phyloP scores from a whole-genome alignment of 1,284 basidiomycete species.

The Ustilago nuda region DNA sequence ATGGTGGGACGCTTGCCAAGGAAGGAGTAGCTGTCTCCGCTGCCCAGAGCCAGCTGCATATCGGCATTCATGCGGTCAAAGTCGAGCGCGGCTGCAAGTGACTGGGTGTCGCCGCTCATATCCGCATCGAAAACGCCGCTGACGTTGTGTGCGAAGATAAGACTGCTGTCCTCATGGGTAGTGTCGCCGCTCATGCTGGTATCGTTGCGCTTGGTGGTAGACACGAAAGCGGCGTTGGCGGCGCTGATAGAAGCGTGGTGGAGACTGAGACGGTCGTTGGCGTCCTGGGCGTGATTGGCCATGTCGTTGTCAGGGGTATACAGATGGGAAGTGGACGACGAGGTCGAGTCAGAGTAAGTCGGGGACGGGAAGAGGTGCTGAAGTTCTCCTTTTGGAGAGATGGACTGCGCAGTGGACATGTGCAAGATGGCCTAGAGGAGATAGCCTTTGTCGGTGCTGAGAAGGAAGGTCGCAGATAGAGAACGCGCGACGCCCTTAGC shows the following conservation, averaged over 20 bases:
- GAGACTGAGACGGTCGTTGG: conserved; percentile 30
- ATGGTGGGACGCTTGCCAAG: conserved; percentile 42
- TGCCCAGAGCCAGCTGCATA: conserved; percentile 25
- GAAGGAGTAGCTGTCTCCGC: conserved; percentile 16
- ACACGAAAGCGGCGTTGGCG: conserved; percentile 51
- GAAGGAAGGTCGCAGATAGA: conserved; percentile 5
- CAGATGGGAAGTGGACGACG: conserved; percentile 46
- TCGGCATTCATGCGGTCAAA: conserved; percentile 44
- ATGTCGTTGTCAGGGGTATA: conserved; percentile 53
- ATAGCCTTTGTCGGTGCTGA: not conserved
- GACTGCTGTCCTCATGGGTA: conserved; percentile 16
- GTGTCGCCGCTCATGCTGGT: conserved; percentile 8
- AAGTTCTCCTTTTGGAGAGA: conserved; percentile 41
- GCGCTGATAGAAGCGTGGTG: conserved; percentile 41
- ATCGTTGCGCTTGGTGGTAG: conserved; percentile 36
- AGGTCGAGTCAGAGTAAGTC: conserved; percentile 50
- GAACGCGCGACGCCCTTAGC: conserved; percentile 7
- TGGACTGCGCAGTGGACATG: conserved; percentile 44
- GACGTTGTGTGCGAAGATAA: conserved; percentile 34
- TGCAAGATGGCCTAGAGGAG: conserved; percentile 10
- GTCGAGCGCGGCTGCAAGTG: conserved; percentile 45
- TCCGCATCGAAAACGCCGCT: conserved; percentile 19
- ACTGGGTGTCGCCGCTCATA: conserved; percentile 37
- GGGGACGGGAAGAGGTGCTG: conserved; percentile 51
- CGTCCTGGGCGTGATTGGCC: conserved; percentile 15